Evolutionary conservation across 257 asterid genomes (phyloP).

Genomic region (Salvia hispanica): DNA sequence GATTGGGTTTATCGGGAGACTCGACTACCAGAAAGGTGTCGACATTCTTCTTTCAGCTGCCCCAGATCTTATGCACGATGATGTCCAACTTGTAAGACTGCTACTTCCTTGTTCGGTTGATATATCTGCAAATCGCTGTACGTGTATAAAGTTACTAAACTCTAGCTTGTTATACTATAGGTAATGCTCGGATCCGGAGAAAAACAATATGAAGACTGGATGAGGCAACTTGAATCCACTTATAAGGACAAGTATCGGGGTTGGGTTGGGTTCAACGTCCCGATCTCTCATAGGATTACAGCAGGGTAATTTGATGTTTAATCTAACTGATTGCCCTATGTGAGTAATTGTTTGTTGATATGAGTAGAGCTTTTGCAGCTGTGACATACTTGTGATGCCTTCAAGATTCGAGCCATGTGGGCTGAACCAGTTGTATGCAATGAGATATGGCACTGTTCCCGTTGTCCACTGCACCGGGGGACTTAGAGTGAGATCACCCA

Average conservation of each 20-base stretch:
- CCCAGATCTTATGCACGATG: constrained; percentile 89
- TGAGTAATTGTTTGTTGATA: constrained; percentile 9
- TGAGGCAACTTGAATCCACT: constrained; percentile 68
- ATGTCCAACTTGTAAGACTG: constrained; percentile 76
- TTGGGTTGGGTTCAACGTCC: constrained; percentile 98
- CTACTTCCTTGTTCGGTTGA: neutral
- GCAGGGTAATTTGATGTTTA: constrained; percentile 62
- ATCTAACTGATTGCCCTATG: constrained; percentile 1
- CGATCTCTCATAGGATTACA: constrained; percentile 86
- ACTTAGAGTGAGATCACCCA: constrained; percentile 65
- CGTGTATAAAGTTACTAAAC: neutral
- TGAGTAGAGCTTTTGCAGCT: constrained; percentile 50
- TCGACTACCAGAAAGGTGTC: constrained; percentile 94
- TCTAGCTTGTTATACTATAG: constrained; percentile 33
- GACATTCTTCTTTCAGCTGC: constrained; percentile 82
- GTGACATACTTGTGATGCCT: constrained; percentile 92
- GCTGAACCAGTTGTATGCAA: constrained; percentile 88
- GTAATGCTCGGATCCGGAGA: constrained; percentile 99
- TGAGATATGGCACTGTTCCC: constrained; percentile 90
- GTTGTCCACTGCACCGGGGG: constrained; percentile 96
- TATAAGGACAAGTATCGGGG: constrained; percentile 77
- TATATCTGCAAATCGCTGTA: neutral
- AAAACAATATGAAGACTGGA: constrained; percentile 96
- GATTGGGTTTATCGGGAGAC: constrained; percentile 97
- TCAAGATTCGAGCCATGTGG: constrained; percentile 99